Percentiles rank a stretch among this genome's conserved stretches.
These are phyloP conservation scores for Candida peoriensis DNA, from an alignment of 805 yeast species.

Conservation along the genomic window DNA sequence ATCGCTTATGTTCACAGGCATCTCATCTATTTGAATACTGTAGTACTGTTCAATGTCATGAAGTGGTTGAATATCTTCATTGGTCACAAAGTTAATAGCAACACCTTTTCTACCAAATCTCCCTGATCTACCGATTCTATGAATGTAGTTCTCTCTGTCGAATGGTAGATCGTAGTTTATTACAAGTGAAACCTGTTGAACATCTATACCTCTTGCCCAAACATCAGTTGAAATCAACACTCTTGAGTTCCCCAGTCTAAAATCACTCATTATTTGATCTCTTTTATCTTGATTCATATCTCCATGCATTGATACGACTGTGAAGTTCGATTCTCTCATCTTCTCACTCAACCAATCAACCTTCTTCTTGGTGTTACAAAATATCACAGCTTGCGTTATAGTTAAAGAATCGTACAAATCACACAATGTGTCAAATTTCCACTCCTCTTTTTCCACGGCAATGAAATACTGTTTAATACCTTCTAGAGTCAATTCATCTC, in stretches of 20 bases:
- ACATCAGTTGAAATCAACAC: conserved; percentile 94
- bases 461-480: conserved; percentile 92
- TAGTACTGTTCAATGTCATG: conserved; percentile 72
- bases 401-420: conserved; percentile 94
- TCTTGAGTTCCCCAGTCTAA: conserved; percentile 89
- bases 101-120: conserved; percentile 98
- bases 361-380: conserved; percentile 94
- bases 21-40: conserved; percentile 68
- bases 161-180: conserved; percentile 92
- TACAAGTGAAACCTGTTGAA: conserved; percentile 94
- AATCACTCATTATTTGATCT: conserved; percentile 92
- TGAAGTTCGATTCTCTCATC: conserved; percentile 75
- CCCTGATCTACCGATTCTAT: conserved; percentile 97
- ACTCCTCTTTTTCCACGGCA: conserved; percentile 86
- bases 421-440: conserved; percentile 91
- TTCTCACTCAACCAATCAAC: conserved; percentile 86
- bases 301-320: conserved; percentile 95
- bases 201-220: conserved; percentile 98
- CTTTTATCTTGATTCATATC: conserved; percentile 95
- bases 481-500: conserved; percentile 89
- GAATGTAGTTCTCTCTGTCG: conserved; percentile 93
- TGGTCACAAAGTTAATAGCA: conserved; percentile 90
- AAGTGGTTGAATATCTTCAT: conserved; percentile 67
- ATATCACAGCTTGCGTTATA: conserved; percentile 95
- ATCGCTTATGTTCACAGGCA: conserved; percentile 72